Evolutionary conservation across 1,284 basidiomycete genomes (phyloP).

Genomic region (Athelia psychrophila): DNA sequence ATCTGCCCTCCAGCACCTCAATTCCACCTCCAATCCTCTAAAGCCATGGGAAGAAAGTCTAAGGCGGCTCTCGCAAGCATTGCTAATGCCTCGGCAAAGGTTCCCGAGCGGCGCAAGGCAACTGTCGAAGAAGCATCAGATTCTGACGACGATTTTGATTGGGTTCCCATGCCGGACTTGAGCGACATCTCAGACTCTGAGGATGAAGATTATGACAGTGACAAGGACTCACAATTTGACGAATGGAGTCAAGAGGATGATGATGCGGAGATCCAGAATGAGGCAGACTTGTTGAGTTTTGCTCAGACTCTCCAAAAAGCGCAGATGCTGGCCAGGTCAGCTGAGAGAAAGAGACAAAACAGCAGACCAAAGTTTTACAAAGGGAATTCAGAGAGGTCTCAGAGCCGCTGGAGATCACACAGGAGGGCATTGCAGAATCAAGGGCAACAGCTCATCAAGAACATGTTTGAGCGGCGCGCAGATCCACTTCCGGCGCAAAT

Average conservation of each 20-base stretch:
- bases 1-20: neutral
- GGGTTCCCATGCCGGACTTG: neutral
- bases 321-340: slow-evolving; percentile 3
- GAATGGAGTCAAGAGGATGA: neutral
- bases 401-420: neutral
- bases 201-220: neutral
- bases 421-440: slow-evolving; percentile 1
- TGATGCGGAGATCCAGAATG: slow-evolving; percentile 5
- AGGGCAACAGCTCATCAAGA: slow-evolving; percentile 1
- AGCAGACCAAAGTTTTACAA: slow-evolving; percentile 5
- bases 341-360: slow-evolving; percentile 3
- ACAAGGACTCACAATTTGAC: neutral
- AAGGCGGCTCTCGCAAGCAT: neutral
- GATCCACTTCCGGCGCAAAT: neutral
- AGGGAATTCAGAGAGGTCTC: slow-evolving; percentile 3
- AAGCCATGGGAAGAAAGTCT: neutral
- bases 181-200: neutral
- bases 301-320: slow-evolving; percentile 4
- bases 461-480: too few relatives aligned
- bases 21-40: neutral
- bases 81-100: neutral
- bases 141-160: neutral
- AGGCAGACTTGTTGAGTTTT: slow-evolving; percentile 4
- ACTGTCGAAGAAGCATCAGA: neutral
- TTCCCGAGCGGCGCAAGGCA: neutral